phyloP scores from a whole-genome alignment of 352 stramenopile genomes.

The Paralagenidium karlingii region DNA sequence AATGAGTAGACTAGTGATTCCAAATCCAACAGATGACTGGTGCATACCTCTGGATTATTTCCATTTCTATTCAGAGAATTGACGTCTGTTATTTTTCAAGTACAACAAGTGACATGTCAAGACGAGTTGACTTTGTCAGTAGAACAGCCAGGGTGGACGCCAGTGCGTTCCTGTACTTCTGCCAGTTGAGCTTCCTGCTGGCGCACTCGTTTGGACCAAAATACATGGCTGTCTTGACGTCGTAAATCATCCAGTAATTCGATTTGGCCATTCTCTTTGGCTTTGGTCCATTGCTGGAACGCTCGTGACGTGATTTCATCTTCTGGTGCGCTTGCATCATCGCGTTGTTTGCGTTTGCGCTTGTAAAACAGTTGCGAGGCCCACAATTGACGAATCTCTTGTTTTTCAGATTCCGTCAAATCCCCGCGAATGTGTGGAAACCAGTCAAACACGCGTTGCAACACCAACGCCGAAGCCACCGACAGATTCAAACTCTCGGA shows the following conservation, averaged over 20 bases:
- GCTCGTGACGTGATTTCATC: no score
- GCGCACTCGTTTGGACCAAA: conserved; percentile 53
- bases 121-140: no score
- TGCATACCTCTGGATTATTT: no score
- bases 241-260: conserved; percentile 36
- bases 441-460: conserved; percentile 79
- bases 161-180: conserved; percentile 37
- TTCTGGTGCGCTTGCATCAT: conserved; percentile 41
- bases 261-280: conserved; percentile 23
- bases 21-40: no score
- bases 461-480: conserved; percentile 86
- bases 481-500: conserved; percentile 90
- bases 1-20: no score
- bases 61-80: no score
- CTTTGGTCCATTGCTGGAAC: conserved; percentile 34
- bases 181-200: conserved; percentile 40
- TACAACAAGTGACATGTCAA: no score
- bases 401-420: conserved; percentile 25
- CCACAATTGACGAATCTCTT: conserved; percentile 37
- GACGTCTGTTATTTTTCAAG: no score
- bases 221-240: conserved; percentile 41
- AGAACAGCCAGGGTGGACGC: conserved; percentile 11
- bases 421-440: conserved; percentile 53
- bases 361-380: conserved; percentile 52
- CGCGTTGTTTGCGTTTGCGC: no score